Base-by-base conservation (phyloP, 257 asterid genomes). In the Penstemon newberryi region DNA sequence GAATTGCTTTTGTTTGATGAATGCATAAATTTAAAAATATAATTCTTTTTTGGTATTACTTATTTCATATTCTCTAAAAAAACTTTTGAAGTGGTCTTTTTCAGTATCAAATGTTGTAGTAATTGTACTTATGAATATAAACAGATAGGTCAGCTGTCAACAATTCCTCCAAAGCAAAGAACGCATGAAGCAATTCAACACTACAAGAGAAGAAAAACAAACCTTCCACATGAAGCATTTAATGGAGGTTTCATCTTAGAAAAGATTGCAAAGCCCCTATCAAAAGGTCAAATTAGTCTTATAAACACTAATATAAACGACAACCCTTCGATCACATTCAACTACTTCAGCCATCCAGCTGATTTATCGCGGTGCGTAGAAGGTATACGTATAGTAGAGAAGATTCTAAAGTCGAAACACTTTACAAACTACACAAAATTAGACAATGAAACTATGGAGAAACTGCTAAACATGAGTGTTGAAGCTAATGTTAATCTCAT, bases 301-400 rank as follows among this genome's bases (percentile, higher is more conserved):
- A 49, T 45, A 43, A 94, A 82, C 87, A 87, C 92, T 9, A 83
- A 88, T 9, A 47, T 85, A 0, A 90, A 87, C 2, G 92, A 89
- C 64, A 94, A 94, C 83, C 99, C 99, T 5, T 71, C 84, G 1
- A 41, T 94, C 82, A 90, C 99, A 37, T 94, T 94, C 89, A 94
- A 94, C 86, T 94, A 94, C 84, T 90, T 90, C 86, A 82, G 81
- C 79, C 97, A 94, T 54, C 97, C 96, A 0, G 77, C 58, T 1
- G 99, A 94, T 60, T 10, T 89, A 6, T 80, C 78, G 5, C 75
- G 69, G 62, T 94, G 99, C 5, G 99, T 90, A 2, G 78, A 82
- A 0, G 99, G 97, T 3, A 74, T 94, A 6, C 96, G 96, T 19
- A 44, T 89, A 0, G 75, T 86, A 15, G 93, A 94, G 86, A 87